phyloP scores from a whole-genome alignment of 1,284 basidiomycete species.

The Tylopilus sp. region DNA sequence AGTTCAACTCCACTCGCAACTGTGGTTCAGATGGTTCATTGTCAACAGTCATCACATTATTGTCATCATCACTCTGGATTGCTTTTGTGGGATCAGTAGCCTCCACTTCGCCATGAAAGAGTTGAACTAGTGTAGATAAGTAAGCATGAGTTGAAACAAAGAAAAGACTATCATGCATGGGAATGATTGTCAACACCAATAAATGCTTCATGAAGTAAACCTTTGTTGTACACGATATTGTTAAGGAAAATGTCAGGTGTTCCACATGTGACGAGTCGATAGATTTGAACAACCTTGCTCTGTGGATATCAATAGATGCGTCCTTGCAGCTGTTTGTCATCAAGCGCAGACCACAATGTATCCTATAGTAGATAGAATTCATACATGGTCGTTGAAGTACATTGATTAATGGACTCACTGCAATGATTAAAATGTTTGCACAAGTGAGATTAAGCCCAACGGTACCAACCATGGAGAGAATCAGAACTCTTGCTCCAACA shows the following conservation, averaged over 20 bases:
- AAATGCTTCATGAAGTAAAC: not conserved
- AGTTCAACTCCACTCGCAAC: no score
- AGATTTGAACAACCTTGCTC: constrained; percentile 20
- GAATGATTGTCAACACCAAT: not conserved
- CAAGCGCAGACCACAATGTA: constrained; percentile 22
- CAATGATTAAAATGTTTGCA: constrained; percentile 33
- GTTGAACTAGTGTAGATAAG: no score
- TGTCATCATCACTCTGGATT: no score
- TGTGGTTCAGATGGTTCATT: no score
- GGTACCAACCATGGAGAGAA: constrained; percentile 31
- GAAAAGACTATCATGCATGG: not conserved
- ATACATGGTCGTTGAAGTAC: not conserved
- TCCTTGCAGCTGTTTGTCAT: constrained; percentile 19
- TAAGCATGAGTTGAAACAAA: no score
- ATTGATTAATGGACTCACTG: constrained; percentile 16
- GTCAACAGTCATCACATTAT: no score
- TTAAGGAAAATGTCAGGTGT: not conserved
- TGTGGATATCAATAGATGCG: constrained; percentile 16
- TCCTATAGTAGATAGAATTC: constrained; percentile 16
- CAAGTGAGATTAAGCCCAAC: constrained; percentile 32
- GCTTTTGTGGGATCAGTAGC: no score
- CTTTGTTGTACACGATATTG: not conserved
- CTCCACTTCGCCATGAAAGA: no score
- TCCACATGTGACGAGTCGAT: not conserved
- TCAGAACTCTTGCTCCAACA: constrained; percentile 15